Conservation (phyloP, 2,329 filamentous ascomycete genomes). For the Chalaropsis thielavioides region DNA sequence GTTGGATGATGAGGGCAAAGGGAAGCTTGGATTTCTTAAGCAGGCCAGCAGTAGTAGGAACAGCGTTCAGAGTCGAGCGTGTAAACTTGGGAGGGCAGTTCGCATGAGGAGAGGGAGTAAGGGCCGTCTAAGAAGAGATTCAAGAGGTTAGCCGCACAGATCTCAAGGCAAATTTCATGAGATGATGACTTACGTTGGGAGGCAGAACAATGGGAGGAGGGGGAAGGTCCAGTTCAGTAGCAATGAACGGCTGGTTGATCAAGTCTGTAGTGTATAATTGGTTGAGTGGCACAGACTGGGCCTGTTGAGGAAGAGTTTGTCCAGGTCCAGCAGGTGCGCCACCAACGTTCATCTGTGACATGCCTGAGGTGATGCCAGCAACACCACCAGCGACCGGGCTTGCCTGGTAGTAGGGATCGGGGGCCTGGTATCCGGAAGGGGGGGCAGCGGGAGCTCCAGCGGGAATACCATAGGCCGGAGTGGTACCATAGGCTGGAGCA, state of each 20-base stretch:
- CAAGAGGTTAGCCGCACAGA: not conserved
- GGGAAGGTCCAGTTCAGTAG: conserved; percentile 77
- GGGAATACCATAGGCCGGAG: conserved; percentile 29
- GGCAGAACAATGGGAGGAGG: conserved; percentile 85
- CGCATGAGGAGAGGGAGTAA: conserved; percentile 77
- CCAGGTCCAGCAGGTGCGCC: conserved; percentile 32
- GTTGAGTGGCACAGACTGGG: conserved; percentile 42
- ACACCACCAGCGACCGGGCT: conserved; percentile 33
- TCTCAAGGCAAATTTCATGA: not conserved
- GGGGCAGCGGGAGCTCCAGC: conserved; percentile 24
- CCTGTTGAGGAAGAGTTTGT: conserved; percentile 33
- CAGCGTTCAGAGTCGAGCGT: conserved; percentile 84
- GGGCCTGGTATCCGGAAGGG: conserved; percentile 51
- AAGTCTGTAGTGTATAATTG: conserved; percentile 87
- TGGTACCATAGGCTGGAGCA: conserved; percentile 27
- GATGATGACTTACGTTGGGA: conserved; percentile 56
- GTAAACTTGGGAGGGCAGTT: conserved; percentile 93
- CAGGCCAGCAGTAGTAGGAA: conserved; percentile 81
- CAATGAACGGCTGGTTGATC: conserved; percentile 83
- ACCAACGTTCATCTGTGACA: conserved; percentile 73
- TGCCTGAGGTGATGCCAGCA: conserved; percentile 65
- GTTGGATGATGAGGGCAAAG: conserved; percentile 90
- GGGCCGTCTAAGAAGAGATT: conserved; percentile 49
- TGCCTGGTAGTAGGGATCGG: conserved; percentile 48
- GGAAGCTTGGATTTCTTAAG: conserved; percentile 95